A percentile compares a stretch with the other conserved stretches of the same genome.
Conservation (phyloP, 805 yeast species). For the Kodamaea kakaduensis region DNA sequence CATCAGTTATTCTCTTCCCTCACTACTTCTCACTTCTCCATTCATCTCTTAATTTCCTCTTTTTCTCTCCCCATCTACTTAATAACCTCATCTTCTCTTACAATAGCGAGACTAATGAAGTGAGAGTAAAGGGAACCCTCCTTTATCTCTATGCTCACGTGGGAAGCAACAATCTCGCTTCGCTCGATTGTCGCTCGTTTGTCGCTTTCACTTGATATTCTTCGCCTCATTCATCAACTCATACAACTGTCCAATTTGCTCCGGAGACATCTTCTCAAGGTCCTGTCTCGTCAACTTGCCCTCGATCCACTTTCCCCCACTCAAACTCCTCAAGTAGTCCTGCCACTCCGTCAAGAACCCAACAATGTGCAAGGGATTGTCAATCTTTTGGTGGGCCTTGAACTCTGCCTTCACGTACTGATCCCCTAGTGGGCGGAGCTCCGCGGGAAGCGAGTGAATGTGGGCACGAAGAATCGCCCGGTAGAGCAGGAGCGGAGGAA, state of each 20-base stretch:
- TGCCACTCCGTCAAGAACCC: constrained; percentile 97
- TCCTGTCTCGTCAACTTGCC: constrained; percentile 55
- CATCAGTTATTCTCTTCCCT: too few relatives aligned
- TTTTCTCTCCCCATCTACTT: too few relatives aligned
- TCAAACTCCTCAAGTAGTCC: constrained; percentile 60
- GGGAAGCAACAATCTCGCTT: too few relatives aligned
- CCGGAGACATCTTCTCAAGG: constrained; percentile 82
- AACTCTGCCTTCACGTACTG: constrained; percentile 87
- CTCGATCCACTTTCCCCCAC: constrained; percentile 41
- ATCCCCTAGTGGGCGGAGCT: constrained; percentile 80
- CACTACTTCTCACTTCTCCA: too few relatives aligned
- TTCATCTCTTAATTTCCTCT: too few relatives aligned
- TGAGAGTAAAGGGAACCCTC: too few relatives aligned
- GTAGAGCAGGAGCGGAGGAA: constrained; percentile 81
- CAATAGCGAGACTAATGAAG: too few relatives aligned
- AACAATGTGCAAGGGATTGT: constrained; percentile 89
- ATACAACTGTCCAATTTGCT: constrained; percentile 77
- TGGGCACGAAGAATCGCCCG: constrained; percentile 83
- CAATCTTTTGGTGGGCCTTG: constrained; percentile 72
- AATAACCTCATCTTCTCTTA: too few relatives aligned
- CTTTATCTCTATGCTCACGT: too few relatives aligned
- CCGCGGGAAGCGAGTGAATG: constrained; percentile 52
- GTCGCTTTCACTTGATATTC: constrained; percentile 19
- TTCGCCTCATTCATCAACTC: constrained; percentile 76
- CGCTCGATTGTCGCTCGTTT: background rate